These are phyloP conservation scores for Stagonosporopsis vannaccii DNA, from an alignment of 2,329 filamentous ascomycete species.

Conservation along the genomic window DNA sequence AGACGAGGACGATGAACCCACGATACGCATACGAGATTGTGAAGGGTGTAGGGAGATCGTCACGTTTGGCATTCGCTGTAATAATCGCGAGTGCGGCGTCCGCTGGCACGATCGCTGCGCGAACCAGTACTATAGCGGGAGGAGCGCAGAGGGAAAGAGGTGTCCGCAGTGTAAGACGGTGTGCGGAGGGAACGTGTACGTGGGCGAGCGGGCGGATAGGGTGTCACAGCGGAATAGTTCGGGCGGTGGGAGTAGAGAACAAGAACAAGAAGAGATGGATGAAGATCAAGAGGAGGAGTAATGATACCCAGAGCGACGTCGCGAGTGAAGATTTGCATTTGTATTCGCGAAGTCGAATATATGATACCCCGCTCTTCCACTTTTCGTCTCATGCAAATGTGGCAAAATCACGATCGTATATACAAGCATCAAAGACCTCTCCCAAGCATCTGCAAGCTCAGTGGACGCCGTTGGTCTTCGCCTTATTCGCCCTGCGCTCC, in stretches of 20 bases:
- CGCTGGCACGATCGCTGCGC: constrained; percentile 47
- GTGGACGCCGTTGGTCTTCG: constrained; percentile 35
- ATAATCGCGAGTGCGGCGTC: constrained; percentile 37
- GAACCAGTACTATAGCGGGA: constrained; percentile 38
- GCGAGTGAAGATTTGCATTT: neutral
- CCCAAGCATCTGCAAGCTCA: constrained; percentile 11
- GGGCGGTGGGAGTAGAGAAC: constrained; percentile 4
- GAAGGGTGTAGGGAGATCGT: constrained; percentile 89
- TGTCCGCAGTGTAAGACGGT: constrained; percentile 44
- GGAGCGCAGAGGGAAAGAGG: constrained; percentile 22
- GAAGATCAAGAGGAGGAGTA: constrained; percentile 17
- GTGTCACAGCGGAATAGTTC: constrained; percentile 17
- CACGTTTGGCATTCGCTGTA: constrained; percentile 63
- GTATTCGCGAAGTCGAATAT: neutral
- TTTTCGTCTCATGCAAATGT: neutral
- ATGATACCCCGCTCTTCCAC: constrained; percentile 1
- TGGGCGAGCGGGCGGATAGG: constrained; percentile 43
- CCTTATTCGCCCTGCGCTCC: constrained; percentile 66
- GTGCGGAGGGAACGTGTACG: constrained; percentile 61
- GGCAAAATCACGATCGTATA: constrained; percentile 13
- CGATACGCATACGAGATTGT: constrained; percentile 80
- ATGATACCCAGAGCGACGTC: constrained; percentile 7
- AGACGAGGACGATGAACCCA: constrained; percentile 59
- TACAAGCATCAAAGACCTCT: constrained; percentile 10
- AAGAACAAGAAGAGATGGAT: constrained; percentile 12